Base-by-base conservation (phyloP, 2,329 filamentous ascomycete genomes). In the Aspergillus pseudoglaucus region DNA sequence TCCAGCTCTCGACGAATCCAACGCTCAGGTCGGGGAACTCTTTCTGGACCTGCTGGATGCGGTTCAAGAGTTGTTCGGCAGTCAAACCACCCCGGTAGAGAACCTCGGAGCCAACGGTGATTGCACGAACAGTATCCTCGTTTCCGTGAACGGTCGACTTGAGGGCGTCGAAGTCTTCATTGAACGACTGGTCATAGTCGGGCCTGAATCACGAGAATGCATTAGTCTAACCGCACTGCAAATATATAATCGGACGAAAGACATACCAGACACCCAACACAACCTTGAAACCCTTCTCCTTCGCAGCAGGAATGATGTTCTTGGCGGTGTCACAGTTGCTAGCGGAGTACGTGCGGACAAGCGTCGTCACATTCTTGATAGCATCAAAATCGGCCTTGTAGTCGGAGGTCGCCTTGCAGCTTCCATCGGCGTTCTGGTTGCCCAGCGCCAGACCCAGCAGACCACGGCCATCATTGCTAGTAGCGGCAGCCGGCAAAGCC, bases 1-100 rank as follows among this genome's bases (percentile, higher is more conserved):
- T 87, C 84, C 84, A 88, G 62, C 76, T 81, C 68, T 88, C 84
- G 6, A 84, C 84, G 9, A 82, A 86, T 44, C 84, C 84, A 40
- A 86, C 74, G 56, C 76, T 79, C 57, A 82, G 72, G 35, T 68
- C 69, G 22, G 56, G 77, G 73, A 62, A 84, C 63, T 77, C 69
- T 37, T 69, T 63, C 70, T 82, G 79, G 53, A 85, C 78, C 44
- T 80, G 74, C 50, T 77, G 70, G 65, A 88, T 85, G 66, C 82
- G 82, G 48, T 67, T 69, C 45, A 82, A 66, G 43, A 88, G 77
- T 57, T 82, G 63, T 6, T 73, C 62, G 42, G 79, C 83, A 8
- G 78, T 84, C 65, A 86, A 80, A 64, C 82, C 83, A 47, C 80
- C 78, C 47, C 84, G 81, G 71, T 88, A 88, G 42, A 88, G 73